Percentiles rank a stretch among this genome's conserved stretches.
phyloP scores from a whole-genome alignment of 805 yeast genomes.

The Vanderwaltozyma yarrowii region DNA sequence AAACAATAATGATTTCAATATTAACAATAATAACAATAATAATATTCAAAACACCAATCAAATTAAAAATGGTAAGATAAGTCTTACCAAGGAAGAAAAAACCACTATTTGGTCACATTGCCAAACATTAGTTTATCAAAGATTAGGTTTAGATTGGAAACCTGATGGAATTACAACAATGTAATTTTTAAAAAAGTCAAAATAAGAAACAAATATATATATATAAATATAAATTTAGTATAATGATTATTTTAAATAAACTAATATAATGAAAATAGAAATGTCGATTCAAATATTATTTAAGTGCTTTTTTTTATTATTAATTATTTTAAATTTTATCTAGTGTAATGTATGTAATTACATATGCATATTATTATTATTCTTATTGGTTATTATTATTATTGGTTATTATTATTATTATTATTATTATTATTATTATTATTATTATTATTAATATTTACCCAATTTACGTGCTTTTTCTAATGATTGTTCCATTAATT shows the following conservation, averaged over 20 bases:
- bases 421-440: no score
- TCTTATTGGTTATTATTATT: no score
- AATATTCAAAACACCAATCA: conserved; percentile 1
- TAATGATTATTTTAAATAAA: no score
- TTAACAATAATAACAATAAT: conserved; percentile 1
- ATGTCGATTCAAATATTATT: no score
- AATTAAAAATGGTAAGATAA: conserved; percentile 7
- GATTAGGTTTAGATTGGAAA: conserved; percentile 25
- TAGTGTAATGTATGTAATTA: no score
- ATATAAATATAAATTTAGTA: background rate
- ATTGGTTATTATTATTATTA: no score
- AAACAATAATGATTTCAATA: conserved; percentile 1
- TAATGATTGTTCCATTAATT: conserved; percentile 8
- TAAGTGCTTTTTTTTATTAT: no score
- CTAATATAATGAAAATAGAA: no score
- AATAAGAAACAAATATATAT: background rate
- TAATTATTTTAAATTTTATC: no score
- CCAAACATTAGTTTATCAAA: conserved; percentile 46
- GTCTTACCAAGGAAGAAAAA: conserved; percentile 46
- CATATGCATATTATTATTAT: no score
- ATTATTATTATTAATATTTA: conserved; percentile 1
- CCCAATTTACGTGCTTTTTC: conserved; percentile 1
- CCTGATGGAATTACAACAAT: conserved; percentile 1
- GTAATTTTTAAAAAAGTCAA: background rate
- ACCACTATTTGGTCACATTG: conserved; percentile 53